These are phyloP conservation scores for Colletotrichum limetticola DNA, from an alignment of 2,329 filamentous ascomycete genomes.

Conservation along the genomic window DNA sequence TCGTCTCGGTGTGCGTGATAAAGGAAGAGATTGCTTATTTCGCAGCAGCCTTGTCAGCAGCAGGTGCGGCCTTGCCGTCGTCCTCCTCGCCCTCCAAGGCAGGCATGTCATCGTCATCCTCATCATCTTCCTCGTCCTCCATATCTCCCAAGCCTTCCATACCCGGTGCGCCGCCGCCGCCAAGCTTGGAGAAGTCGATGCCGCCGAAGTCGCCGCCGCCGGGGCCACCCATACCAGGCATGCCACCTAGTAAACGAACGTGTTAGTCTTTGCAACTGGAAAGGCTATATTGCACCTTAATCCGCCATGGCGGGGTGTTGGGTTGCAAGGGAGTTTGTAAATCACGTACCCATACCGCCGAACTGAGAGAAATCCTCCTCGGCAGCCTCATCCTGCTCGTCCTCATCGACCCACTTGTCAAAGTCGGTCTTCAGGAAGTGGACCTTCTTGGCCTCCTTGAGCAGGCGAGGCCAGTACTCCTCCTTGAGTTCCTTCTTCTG, in stretches of 20 bases:
- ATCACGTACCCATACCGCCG: slow-evolving; percentile 70
- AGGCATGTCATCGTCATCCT: slow-evolving; percentile 87
- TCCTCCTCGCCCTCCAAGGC: slow-evolving; percentile 74
- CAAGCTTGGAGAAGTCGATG: slow-evolving; percentile 95
- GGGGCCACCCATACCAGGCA: slow-evolving; percentile 60
- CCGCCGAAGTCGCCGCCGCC: slow-evolving; percentile 81
- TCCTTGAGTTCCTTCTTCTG: slow-evolving; percentile 96
- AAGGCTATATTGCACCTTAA: background rate
- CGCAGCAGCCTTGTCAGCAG: slow-evolving; percentile 26
- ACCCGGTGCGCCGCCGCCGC: slow-evolving; percentile 64
- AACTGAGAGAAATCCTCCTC: slow-evolving; percentile 83
- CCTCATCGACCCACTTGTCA: slow-evolving; percentile 99
- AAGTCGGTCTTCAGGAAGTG: slow-evolving; percentile 99
- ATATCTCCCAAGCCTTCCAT: slow-evolving; percentile 60
- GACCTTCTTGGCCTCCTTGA: slow-evolving; percentile 89
- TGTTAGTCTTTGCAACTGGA: slow-evolving; percentile 24
- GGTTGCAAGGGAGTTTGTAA: background rate
- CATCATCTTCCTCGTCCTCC: slow-evolving; percentile 73
- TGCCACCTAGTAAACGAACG: slow-evolving; percentile 53
- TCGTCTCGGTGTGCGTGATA: slow-evolving; percentile 13
- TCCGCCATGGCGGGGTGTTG: slow-evolving; percentile 4
- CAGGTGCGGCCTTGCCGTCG: slow-evolving; percentile 23
- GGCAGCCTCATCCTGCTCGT: slow-evolving; percentile 91
- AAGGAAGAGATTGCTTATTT: slow-evolving; percentile 20
- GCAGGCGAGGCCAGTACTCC: slow-evolving; percentile 94